Percentiles rank a stretch among this genome's conserved stretches.
phyloP scores from a whole-genome alignment of 176 grass and related monocot species.

The Musa beccarii region DNA sequence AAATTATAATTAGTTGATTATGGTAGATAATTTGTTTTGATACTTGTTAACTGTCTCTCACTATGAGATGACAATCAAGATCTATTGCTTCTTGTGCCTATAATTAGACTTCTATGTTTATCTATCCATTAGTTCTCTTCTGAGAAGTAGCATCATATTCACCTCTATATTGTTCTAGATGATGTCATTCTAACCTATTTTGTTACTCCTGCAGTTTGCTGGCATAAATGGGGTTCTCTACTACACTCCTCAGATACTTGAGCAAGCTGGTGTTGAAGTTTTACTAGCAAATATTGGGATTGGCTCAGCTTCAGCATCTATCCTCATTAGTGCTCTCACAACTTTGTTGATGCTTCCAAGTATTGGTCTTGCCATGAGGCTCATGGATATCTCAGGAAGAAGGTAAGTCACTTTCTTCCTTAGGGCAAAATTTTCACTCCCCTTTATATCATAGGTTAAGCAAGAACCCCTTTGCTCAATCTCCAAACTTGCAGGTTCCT shows the following conservation, averaged over 20 bases:
- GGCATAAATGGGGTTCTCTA: conserved; percentile 98
- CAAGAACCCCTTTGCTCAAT: neutral
- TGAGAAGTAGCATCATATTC: too few species aligned
- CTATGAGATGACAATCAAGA: too few species aligned
- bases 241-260: conserved; percentile 97
- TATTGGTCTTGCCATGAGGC: conserved; percentile 92
- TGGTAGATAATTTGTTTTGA: too few species aligned
- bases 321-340: conserved; percentile 90
- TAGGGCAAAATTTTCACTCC: neutral
- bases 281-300: conserved; percentile 82
- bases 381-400: conserved; percentile 98
- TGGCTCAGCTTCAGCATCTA: conserved; percentile 60
- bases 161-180: too few species aligned
- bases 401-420: conserved; percentile 36
- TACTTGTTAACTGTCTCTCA: too few species aligned
- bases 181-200: neutral
- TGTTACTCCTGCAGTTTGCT: conserved; percentile 58
- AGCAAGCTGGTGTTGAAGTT: conserved; percentile 85
- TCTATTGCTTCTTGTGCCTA: too few species aligned
- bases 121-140: too few species aligned
- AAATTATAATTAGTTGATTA: too few species aligned
- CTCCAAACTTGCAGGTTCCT: conserved; percentile 55
- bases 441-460: neutral
- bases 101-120: too few species aligned
- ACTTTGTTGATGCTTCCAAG: conserved; percentile 95